phyloP scores from a whole-genome alignment of 2,329 filamentous ascomycete species.

The Aspergillus pseudoglaucus region DNA sequence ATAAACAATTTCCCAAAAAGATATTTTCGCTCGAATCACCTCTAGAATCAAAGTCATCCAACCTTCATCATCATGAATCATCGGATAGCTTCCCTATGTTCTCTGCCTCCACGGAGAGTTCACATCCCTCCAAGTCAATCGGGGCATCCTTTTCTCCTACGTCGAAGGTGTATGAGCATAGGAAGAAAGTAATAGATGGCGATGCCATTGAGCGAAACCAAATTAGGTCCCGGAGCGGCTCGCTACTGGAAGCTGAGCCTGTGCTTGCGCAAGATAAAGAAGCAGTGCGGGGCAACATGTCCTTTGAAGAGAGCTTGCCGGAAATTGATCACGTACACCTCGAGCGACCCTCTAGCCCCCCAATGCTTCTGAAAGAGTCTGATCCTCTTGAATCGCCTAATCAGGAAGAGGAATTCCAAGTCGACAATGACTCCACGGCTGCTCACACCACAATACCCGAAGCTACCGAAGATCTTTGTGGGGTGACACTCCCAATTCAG shows the following conservation, averaged over 20 bases:
- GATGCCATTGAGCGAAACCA: not conserved
- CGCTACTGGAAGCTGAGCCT: constrained; percentile 8
- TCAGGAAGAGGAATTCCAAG: constrained; percentile 6
- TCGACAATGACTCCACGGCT: not conserved
- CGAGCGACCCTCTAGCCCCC: constrained; percentile 38
- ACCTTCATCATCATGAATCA: constrained; percentile 49
- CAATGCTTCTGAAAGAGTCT: constrained; percentile 31
- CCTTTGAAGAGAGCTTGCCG: constrained; percentile 19
- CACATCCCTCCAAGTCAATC: constrained; percentile 47
- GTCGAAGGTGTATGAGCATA: constrained; percentile 15
- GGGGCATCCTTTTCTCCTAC: constrained; percentile 44
- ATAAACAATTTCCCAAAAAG: constrained; percentile 44
- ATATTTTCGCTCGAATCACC: constrained; percentile 44
- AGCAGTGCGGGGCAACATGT: constrained; percentile 15
- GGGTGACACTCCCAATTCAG: constrained; percentile 25
- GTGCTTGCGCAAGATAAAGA: constrained; percentile 12
- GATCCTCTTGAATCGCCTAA: constrained; percentile 17
- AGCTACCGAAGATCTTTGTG: constrained; percentile 16
- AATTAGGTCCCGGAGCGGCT: not conserved
- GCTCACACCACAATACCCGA: constrained; percentile 6
- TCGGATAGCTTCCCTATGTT: constrained; percentile 60
- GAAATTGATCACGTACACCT: constrained; percentile 31
- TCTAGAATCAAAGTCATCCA: constrained; percentile 24
- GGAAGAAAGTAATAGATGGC: not conserved
- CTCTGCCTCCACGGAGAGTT: constrained; percentile 54